Evolutionary conservation across 2,329 filamentous ascomycete species (phyloP).

Genomic region (Colletotrichum cereale): DNA sequence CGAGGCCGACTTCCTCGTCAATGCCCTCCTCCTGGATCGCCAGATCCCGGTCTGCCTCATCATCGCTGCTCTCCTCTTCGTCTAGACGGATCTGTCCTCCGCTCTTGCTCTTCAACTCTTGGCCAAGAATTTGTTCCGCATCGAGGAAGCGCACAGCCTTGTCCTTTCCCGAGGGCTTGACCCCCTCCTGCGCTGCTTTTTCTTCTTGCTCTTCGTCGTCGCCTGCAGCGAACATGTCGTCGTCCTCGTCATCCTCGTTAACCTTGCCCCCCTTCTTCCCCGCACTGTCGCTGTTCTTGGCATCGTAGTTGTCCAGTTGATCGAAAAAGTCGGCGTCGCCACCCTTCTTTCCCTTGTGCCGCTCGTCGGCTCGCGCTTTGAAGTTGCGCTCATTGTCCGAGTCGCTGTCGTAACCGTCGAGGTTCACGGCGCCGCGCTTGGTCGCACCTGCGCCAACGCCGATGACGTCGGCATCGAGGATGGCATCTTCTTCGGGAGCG

Average conservation of each 20-base stretch:
- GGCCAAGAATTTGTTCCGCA: constrained; percentile 78
- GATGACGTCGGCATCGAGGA: constrained; percentile 93
- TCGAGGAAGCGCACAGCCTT: constrained; percentile 73
- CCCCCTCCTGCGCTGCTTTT: constrained; percentile 42
- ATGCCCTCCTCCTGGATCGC: constrained; percentile 81
- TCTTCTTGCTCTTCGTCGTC: constrained; percentile 58
- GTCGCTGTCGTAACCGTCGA: constrained; percentile 97
- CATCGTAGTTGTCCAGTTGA: constrained; percentile 67
- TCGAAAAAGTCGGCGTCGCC: constrained; percentile 64
- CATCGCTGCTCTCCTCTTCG: constrained; percentile 68
- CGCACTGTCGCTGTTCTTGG: constrained; percentile 58
- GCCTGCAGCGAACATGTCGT: constrained; percentile 83
- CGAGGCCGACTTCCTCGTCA: constrained; percentile 91
- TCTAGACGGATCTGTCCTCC: constrained; percentile 78
- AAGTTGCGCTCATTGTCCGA: constrained; percentile 88
- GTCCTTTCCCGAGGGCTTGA: constrained; percentile 59
- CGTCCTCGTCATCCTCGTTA: constrained; percentile 59
- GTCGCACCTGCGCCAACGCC: constrained; percentile 80
- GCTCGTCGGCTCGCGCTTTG: constrained; percentile 76
- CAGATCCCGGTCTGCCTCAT: constrained; percentile 79
- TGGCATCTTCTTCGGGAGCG: constrained; percentile 77
- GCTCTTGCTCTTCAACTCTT: constrained; percentile 79
- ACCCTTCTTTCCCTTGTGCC: constrained; percentile 55
- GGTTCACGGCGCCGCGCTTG: constrained; percentile 93
- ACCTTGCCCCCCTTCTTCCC: constrained; percentile 48